Conservation (phyloP, 352 stramenopile species). For the Globisporangium canariense region DNA sequence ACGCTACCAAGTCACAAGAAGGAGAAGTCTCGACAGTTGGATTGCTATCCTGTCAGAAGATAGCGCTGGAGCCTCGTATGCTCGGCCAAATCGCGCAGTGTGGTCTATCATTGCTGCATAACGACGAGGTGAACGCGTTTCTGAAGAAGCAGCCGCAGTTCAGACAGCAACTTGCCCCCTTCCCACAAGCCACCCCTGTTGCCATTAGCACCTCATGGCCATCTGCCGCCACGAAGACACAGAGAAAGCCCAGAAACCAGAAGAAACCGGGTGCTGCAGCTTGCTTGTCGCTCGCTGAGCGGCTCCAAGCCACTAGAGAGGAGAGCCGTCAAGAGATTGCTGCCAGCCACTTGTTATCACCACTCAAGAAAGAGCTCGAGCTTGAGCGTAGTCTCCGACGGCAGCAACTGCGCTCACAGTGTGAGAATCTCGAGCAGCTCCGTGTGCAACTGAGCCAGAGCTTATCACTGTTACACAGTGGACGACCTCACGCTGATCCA, state of each 20-base stretch:
- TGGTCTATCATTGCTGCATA: neutral
- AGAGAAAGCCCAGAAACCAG: neutral
- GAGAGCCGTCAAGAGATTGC: slow-evolving; percentile 8
- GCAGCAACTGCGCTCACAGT: slow-evolving; percentile 24
- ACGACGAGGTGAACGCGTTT: neutral
- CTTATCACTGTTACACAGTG: slow-evolving; percentile 33
- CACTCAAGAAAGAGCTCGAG: neutral
- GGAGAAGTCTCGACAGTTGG: neutral
- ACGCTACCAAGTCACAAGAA: neutral
- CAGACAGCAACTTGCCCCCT: neutral
- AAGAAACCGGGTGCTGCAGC: neutral
- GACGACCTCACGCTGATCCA: slow-evolving; percentile 36
- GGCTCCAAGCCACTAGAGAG: slow-evolving; percentile 11
- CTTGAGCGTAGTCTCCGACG: slow-evolving; percentile 22
- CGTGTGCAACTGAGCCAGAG: slow-evolving; percentile 30
- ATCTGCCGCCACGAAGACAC: too few relatives aligned
- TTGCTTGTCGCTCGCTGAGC: slow-evolving; percentile 8
- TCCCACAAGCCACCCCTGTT: neutral
- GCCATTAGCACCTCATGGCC: neutral
- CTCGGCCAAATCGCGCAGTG: slow-evolving; percentile 10
- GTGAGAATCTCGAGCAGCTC: slow-evolving; percentile 26
- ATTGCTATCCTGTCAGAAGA: neutral
- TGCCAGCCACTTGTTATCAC: neutral
- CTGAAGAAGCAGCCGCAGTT: neutral
- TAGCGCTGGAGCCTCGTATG: neutral